These are phyloP conservation scores for Phanerochaete carnosa DNA, from an alignment of 768 basidiomycete genomes.

Conservation along the genomic window DNA sequence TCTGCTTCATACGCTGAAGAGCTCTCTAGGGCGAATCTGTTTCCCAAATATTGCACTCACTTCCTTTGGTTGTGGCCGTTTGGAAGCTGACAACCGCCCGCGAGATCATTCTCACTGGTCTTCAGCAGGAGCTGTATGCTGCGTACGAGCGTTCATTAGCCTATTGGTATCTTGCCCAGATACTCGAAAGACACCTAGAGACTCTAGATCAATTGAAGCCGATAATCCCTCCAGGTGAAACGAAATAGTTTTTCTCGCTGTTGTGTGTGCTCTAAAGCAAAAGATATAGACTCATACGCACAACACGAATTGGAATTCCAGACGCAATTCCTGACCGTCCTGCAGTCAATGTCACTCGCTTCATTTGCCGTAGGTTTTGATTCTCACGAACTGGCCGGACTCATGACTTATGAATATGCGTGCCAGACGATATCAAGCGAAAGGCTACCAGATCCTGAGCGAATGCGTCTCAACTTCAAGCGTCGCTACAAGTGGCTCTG, in stretches of 20 bases:
- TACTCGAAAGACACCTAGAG: conserved; percentile 54
- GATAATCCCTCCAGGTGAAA: background rate
- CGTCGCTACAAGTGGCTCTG: conserved; percentile 83
- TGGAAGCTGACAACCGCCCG: conserved; percentile 59
- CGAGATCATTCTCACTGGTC: conserved; percentile 72
- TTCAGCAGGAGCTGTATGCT: conserved; percentile 72
- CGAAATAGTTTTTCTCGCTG: background rate
- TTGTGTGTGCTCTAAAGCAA: background rate
- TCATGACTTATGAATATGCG: background rate
- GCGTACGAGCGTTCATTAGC: conserved; percentile 67
- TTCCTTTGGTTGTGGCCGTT: conserved; percentile 44
- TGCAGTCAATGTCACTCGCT: conserved; percentile 53
- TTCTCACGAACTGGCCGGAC: background rate
- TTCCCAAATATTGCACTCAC: conserved; percentile 7
- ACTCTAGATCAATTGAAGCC: conserved; percentile 44
- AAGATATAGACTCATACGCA: conserved; percentile 22
- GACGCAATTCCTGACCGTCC: conserved; percentile 47
- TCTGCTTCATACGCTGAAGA: background rate
- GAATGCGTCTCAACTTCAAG: conserved; percentile 53
- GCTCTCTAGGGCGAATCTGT: conserved; percentile 3
- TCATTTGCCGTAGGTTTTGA: conserved; percentile 47
- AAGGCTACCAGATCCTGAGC: conserved; percentile 45
- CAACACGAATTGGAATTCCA: conserved; percentile 49
- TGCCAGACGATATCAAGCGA: conserved; percentile 47
- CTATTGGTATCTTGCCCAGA: conserved; percentile 67